Base-by-base conservation (phyloP, 1,284 basidiomycete genomes). In the Ganoderma multipileum region DNA sequence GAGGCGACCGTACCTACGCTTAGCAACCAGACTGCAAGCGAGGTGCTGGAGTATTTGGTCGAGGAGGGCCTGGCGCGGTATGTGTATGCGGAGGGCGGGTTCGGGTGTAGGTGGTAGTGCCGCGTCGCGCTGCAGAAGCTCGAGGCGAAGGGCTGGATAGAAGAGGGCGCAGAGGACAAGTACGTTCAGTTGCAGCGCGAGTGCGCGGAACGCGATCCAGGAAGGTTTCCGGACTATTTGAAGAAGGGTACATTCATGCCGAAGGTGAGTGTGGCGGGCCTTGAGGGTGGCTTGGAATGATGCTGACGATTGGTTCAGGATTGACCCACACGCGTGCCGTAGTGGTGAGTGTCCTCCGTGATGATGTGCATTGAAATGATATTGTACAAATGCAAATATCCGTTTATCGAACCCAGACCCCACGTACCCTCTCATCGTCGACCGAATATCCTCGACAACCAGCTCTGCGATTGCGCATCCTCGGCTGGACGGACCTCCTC, bases 101-200 rank as follows among this genome's bases (percentile, higher is more conserved):
- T 50, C 33, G 64, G 64, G 44, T 65, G 64, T 58, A 47, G 64
- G 36, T 65, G 64, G 64, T 65, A 58, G 64, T 65, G 64, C 38
- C 64, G 44, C 12, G 58, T 65, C 23, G 64, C 64, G 41, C 44
- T 65, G n/a, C 64, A 65, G 36, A 65, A 65, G 57, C 57, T 65
- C n/a, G 64, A 65, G 64, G 57, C 28, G 44, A 47, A 60, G 44
- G 64, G 57, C 12, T 65, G 64, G 64, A 44, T 65, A 18, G 64
- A 65, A 36, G 26, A 28, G 23, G 64, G 64, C 14, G 58, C 64
- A 36, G 57, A 65, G 44, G 58, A 65, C 57, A 50, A 65, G 42
- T 65, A 60, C 30, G 44, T 65, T 14, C 30, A 36, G 14, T 20
- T 60, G 44, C 64, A 65, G 64, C n/a, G 47, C 42, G 64, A 50